phyloP scores from a whole-genome alignment of 352 stramenopile species.

The Phytophthora pini region DNA sequence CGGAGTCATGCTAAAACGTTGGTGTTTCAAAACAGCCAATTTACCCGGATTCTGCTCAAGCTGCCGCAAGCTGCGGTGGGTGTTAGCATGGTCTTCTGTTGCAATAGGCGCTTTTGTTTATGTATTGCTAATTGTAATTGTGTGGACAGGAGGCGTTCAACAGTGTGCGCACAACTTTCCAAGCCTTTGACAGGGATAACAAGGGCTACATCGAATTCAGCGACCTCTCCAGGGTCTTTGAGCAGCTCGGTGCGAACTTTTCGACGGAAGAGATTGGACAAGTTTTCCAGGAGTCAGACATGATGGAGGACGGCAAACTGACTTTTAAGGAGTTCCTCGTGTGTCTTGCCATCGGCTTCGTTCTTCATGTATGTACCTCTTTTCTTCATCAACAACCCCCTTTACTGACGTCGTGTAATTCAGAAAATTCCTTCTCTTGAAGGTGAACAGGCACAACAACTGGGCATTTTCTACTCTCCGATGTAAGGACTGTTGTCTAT shows the following conservation, averaged over 20 bases:
- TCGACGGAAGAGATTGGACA: constrained; percentile 75
- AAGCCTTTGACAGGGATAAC: constrained; percentile 61
- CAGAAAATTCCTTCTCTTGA: constrained; percentile 85
- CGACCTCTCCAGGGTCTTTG: constrained; percentile 75
- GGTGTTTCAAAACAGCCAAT: constrained; percentile 47
- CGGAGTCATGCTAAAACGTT: no score
- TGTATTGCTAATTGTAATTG: no score
- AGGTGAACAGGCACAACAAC: constrained; percentile 42
- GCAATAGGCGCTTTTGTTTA: neutral
- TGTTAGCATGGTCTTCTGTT: neutral
- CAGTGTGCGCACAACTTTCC: constrained; percentile 78
- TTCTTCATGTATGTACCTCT: constrained; percentile 73
- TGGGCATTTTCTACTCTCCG: constrained; percentile 86
- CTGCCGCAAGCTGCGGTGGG: constrained; percentile 64
- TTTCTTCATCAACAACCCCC: neutral
- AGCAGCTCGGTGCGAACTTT: constrained; percentile 79
- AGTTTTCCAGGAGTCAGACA: constrained; percentile 86
- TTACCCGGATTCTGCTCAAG: constrained; percentile 85
- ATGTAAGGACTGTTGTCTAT: constrained; percentile 41
- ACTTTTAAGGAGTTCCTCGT: constrained; percentile 91
- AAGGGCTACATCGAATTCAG: constrained; percentile 83
- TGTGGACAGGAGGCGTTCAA: constrained; percentile 66
- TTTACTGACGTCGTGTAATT: neutral
- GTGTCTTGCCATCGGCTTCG: constrained; percentile 86
- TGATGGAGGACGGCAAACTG: constrained; percentile 80